Conservation (phyloP, 768 basidiomycete species). For the Rhodotorula kratochvilovae region DNA sequence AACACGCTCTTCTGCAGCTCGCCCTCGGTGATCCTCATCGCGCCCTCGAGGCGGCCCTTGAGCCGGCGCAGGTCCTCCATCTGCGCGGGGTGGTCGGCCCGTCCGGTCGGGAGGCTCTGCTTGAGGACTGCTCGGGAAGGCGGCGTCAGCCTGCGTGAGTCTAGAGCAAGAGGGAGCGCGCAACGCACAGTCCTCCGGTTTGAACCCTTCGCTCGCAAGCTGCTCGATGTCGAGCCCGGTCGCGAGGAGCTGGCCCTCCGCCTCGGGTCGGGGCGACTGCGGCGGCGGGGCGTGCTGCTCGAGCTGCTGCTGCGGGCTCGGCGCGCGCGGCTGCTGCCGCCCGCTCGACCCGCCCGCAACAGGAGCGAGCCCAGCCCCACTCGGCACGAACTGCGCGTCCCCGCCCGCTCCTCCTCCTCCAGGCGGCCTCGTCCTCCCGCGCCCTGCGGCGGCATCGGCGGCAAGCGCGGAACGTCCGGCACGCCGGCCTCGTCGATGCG, state of each 20-base stretch:
- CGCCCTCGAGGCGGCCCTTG: slow-evolving; percentile 67
- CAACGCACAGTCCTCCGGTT: slow-evolving; percentile 78
- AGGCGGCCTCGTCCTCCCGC: neutral
- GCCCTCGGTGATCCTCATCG: slow-evolving; percentile 67
- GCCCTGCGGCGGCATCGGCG: slow-evolving; percentile 4
- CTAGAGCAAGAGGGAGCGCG: neutral
- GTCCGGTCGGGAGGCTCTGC: slow-evolving; percentile 44
- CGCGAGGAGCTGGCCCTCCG: slow-evolving; percentile 22
- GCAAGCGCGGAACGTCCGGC: slow-evolving; percentile 13
- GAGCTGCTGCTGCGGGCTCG: neutral
- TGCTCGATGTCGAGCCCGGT: slow-evolving; percentile 55
- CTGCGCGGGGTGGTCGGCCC: slow-evolving; percentile 48
- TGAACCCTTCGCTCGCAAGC: slow-evolving; percentile 73
- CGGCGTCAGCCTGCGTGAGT: neutral
- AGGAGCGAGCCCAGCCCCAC: neutral
- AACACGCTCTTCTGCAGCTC: slow-evolving; percentile 90
- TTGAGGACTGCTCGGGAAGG: slow-evolving; percentile 10
- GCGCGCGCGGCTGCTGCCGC: neutral
- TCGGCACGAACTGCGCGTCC: neutral
- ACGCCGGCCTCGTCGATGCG: neutral
- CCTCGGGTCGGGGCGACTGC: neutral
- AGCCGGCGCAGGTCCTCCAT: slow-evolving; percentile 56
- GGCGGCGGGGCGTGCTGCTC: neutral
- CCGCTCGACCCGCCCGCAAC: neutral
- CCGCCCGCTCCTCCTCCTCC: neutral